Conservation (phyloP, 2,329 filamentous ascomycete species). For the Trichoderma sp. region DNA sequence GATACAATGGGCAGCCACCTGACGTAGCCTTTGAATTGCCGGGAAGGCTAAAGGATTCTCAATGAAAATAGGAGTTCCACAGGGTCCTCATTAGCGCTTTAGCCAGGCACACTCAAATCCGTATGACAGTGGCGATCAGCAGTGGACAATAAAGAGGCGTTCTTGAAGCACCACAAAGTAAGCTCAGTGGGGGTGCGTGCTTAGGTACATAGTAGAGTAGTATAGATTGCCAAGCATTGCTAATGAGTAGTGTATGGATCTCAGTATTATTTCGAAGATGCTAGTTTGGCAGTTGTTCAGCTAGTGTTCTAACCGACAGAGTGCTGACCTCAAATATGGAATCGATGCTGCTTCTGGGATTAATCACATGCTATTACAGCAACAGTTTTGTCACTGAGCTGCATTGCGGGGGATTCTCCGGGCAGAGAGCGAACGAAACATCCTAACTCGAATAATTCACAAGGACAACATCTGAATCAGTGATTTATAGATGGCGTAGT, state of each 20-base stretch:
- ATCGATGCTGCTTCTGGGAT: not conserved
- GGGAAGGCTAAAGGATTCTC: not conserved
- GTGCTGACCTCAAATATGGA: not conserved
- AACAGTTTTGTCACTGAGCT: not conserved
- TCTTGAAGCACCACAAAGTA: not conserved
- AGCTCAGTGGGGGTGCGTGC: not conserved
- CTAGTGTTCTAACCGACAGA: not conserved
- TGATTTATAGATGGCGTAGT: not conserved
- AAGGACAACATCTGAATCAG: not conserved
- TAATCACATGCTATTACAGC: not conserved
- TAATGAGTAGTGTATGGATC: not conserved
- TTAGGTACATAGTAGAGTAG: not conserved
- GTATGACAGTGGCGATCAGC: not conserved
- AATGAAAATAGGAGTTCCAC: not conserved
- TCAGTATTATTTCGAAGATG: not conserved
- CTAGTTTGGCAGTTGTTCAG: not conserved
- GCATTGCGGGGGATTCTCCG: not conserved
- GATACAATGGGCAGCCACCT: not conserved
- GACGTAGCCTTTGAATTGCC: not conserved
- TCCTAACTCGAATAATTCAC: accelerated
- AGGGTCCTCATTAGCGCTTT: not conserved
- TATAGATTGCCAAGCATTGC: not conserved
- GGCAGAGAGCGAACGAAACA: not conserved
- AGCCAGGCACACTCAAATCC: not conserved
- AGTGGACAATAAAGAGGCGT: not conserved